Base-by-base conservation (phyloP, 805 yeast species). In the Ogataea trehaloabstinens region DNA sequence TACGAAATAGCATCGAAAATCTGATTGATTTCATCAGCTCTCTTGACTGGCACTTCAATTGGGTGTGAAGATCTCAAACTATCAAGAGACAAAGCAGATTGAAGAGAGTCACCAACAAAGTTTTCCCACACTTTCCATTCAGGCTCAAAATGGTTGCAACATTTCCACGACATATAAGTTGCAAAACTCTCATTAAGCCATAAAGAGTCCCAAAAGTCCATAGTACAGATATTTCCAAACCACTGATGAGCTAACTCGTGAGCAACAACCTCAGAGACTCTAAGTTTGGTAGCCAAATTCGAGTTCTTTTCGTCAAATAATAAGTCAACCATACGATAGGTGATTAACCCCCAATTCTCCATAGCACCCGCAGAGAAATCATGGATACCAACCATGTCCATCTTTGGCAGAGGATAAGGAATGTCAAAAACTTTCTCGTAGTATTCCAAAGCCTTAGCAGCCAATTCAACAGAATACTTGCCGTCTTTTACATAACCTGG, bases 241-340 rank as follows among this genome's bases (percentile, higher is more conserved):
- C 95, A 87, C 64, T 86, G 95, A 64, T 86, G 95, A n/a, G 95
- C 95, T 46, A 86, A 70, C 63, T 86, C 95, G 63, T 87, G 95
- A 42, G 82, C 82, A 34, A 86, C 85, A 28, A 86, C 95, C 57
- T 85, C 85, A 11, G 88, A 82, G 30, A 86, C 91, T 51, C 84
- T 81, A 56, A 80, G 76, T 60, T 82, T 78, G 46, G 75, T 73
- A 17, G 70, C 61, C 5, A 71, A 66, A 48, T 72, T 77, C 6
- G 78, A 71, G 31, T 66, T 69, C 28, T 59, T 55, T 40, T 66
- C 73, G 22, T 73, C 70, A 49, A 61, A 81, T 61, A 71, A 68
- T 46, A 80, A 56, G 40, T 74, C 82, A 21, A 71, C 75, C 41
- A 74, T 70, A 55, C 81, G 84, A 65, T 74, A 85, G 54, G 76